These are phyloP conservation scores for Prunus padus DNA, from an alignment of 306 rosid genomes.

Conservation along the genomic window DNA sequence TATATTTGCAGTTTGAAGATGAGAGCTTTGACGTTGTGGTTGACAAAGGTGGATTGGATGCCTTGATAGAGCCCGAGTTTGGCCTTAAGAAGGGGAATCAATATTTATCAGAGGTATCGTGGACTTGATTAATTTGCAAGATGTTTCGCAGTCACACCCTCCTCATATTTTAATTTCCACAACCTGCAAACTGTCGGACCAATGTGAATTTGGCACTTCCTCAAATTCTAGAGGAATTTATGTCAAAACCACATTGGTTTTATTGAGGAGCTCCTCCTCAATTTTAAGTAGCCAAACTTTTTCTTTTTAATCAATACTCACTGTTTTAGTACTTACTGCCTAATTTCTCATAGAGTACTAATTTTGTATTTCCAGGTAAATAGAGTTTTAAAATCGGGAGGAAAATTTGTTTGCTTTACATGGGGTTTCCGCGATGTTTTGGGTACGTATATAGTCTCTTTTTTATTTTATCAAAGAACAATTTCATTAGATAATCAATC, in stretches of 20 bases:
- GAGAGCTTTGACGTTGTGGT: constrained; percentile 55
- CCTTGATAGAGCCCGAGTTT: constrained; percentile 87
- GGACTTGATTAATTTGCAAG: neutral
- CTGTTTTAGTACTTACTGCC: neutral
- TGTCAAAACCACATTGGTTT: no score
- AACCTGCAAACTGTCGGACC: no score
- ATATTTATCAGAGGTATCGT: constrained; percentile 69
- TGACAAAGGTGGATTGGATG: constrained; percentile 97
- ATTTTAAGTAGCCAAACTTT: no score
- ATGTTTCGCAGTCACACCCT: no score
- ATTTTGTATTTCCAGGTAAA: constrained; percentile 48
- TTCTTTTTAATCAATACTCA: neutral
- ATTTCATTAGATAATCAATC: no score
- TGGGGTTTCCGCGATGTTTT: constrained; percentile 81
- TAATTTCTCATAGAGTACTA: neutral
- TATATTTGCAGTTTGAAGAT: constrained; percentile 50
- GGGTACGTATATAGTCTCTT: constrained; percentile 48
- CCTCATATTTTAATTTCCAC: no score
- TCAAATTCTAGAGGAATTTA: no score
- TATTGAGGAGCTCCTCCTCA: no score
- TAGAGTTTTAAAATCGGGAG: constrained; percentile 70
- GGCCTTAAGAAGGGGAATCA: constrained; percentile 75
- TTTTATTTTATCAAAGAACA: no score
- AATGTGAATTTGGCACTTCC: no score
- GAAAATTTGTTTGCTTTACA: constrained; percentile 83